These are phyloP conservation scores for Eimeria maxima DNA, from an alignment of 169 alveolate genomes.

Conservation along the genomic window DNA sequence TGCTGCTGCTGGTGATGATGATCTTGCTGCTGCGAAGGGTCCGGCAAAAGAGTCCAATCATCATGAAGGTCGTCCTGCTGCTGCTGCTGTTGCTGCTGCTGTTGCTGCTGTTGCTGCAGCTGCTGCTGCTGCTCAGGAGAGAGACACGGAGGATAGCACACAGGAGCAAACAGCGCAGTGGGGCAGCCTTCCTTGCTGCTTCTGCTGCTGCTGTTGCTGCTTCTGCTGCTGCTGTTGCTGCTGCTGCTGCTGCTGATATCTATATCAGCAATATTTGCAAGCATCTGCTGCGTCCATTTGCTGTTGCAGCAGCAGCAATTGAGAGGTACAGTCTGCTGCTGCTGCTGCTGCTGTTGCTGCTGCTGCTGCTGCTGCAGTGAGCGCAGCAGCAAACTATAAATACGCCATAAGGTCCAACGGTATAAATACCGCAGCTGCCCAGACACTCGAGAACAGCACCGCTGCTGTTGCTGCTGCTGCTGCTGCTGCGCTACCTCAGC, in stretches of 20 bases:
- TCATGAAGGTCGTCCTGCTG: conserved; percentile 10
- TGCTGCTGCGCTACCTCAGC: background rate
- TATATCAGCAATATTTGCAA: background rate
- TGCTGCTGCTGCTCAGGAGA: conserved; percentile 36
- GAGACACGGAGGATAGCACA: conserved; percentile 57
- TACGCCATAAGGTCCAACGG: conserved; percentile 13
- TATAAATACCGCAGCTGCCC: background rate
- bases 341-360: too few relatives aligned
- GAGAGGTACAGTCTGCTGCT: background rate
- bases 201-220: too few relatives aligned
- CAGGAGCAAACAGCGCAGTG: conserved; percentile 2
- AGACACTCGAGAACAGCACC: background rate
- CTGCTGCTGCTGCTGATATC: background rate
- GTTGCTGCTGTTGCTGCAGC: conserved; percentile 16
- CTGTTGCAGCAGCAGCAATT: conserved; percentile 55
- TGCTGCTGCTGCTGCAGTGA: conserved; percentile 63
- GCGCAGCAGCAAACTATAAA: background rate
- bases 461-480: conserved; percentile 18
- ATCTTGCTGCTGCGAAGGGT: background rate
- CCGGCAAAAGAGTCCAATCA: conserved; percentile 38
- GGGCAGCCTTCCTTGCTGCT: too few relatives aligned
- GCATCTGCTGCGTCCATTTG: conserved; percentile 39
- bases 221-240: too few relatives aligned
- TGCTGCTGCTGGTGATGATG: background rate
- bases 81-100: conserved; percentile 35